Evolutionary conservation across 495 filamentous ascomycete genomes (phyloP), one percentile per base, ranked within the genome.

Genomic region (Hyaloscypha bicolor): DNA sequence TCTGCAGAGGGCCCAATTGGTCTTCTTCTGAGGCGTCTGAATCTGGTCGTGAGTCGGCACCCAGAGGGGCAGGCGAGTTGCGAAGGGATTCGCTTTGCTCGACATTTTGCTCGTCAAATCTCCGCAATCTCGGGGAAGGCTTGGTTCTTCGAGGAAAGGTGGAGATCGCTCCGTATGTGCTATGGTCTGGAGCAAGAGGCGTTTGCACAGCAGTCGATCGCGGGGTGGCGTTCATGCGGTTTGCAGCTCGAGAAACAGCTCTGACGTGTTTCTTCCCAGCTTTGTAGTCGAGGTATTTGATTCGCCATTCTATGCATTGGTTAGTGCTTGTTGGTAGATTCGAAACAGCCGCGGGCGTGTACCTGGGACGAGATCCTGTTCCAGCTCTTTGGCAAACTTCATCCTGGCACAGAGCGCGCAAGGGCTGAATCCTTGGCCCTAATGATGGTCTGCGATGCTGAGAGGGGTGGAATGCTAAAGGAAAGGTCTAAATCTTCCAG

Each of bases 221-320:
- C 66, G 82, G 87, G 1, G 85, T 85, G 19, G 77, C 80, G 55
- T 84, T 88, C 42, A 86, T 89, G 56, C 87, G 85, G 62, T 85
- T 80, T 69, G 92, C 79, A 68, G 93, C 92, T 45, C 88, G 85
- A n/a, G 84, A 76, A 59, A 96, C 84, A 35, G 87, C 86, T 76
- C 95, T 97, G 76, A 97, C 81, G 76, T 92, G 90, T 79, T 97
- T 96, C 78, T 97, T 97, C 33, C 91, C 93, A 55, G 87, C 90
- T 83, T 93, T 96, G 81, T 97, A 97, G 79, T 97, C 87, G 65
- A 97, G 83, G 78, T 97, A 97, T 77, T 96, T 96, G 69, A 86
- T 87, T 70, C 90, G 86, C 93, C 93, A 97, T 84, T 97, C 93
- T 81, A 67, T 29, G 61, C 1, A 57, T n/a, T 31, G 9, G 53